phyloP scores from a whole-genome alignment of 371 early-diverging fungal species.

The Mucor mucedo region DNA sequence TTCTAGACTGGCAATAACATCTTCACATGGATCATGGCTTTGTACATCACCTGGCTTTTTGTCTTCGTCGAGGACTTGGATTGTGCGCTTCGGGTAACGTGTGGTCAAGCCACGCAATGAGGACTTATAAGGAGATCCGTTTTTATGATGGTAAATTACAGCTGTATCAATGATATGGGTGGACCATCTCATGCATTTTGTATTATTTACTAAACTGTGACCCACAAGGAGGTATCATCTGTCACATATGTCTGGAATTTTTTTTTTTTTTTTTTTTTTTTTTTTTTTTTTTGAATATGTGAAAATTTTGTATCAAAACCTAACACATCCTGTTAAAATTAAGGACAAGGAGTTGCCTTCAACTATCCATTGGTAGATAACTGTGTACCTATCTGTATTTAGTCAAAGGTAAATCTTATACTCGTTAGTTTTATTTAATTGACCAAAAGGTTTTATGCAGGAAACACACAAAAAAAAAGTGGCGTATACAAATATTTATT shows the following conservation, averaged over 20 bases:
- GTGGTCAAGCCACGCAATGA: constrained; percentile 62
- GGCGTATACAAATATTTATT: too few relatives aligned
- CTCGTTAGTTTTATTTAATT: too few relatives aligned
- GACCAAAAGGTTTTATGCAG: too few relatives aligned
- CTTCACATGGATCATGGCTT: constrained; percentile 77
- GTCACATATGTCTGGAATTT: constrained; percentile 51
- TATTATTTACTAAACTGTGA: constrained; percentile 77
- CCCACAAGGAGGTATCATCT: constrained; percentile 66
- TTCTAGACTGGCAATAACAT: constrained; percentile 72
- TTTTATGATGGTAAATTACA: constrained; percentile 62
- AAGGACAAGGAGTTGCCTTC: not conserved
- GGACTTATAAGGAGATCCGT: constrained; percentile 60
- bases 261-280: too few relatives aligned
- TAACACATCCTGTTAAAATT: constrained; percentile 15
- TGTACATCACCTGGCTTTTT: constrained; percentile 21
- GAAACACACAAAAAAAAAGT: too few relatives aligned
- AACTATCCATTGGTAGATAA: constrained; percentile 21
- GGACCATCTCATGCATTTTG: constrained; percentile 60
- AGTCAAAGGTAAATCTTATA: constrained; percentile 2
- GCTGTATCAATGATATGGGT: constrained; percentile 75
- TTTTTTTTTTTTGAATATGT: constrained; percentile 55
- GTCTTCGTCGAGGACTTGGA: constrained; percentile 48
- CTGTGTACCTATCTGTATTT: constrained; percentile 12
- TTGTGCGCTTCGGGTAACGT: constrained; percentile 58
- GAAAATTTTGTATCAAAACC: constrained; percentile 47